A percentile compares a stretch with the other conserved stretches of the same genome.
Evolutionary conservation across 495 filamentous ascomycete species (phyloP).

Genomic region (Penicillium coffeae): DNA sequence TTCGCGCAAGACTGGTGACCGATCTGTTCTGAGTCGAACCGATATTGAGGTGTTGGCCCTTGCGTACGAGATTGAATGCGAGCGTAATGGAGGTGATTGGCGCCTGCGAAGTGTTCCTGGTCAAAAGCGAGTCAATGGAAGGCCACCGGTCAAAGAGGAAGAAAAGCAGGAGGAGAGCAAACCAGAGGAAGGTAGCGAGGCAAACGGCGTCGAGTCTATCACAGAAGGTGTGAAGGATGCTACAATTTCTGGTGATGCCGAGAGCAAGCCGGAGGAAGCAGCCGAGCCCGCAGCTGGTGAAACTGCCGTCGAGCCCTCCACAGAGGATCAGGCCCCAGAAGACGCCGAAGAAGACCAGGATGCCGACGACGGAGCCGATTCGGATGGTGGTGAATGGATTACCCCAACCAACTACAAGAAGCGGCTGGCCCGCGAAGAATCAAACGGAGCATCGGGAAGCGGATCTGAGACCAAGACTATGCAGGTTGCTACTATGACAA

Average conservation of each 20-base stretch:
- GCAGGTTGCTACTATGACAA: conserved; percentile 82
- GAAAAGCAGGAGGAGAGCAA: conserved; percentile 21
- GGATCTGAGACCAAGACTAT: conserved; percentile 58
- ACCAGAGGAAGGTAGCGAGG: conserved; percentile 23
- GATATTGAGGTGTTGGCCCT: conserved; percentile 88
- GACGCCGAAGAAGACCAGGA: conserved; percentile 31
- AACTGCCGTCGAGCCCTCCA: not conserved
- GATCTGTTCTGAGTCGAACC: conserved; percentile 75
- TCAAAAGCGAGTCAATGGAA: conserved; percentile 72
- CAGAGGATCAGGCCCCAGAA: conserved; percentile 9
- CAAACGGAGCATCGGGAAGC: conserved; percentile 27
- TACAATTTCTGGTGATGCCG: conserved; percentile 16
- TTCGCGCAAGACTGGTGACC: conserved; percentile 84
- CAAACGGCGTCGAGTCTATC: conserved; percentile 28
- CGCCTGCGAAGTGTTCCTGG: conserved; percentile 70
- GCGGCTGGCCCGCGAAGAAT: conserved; percentile 65
- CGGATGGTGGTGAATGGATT: conserved; percentile 84
- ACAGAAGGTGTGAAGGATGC: conserved; percentile 25
- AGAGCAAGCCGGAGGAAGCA: conserved; percentile 15
- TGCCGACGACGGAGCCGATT: conserved; percentile 51
- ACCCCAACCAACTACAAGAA: conserved; percentile 89
- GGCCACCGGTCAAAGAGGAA: conserved; percentile 49
- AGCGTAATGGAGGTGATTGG: conserved; percentile 80
- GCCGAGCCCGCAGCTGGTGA: not conserved
- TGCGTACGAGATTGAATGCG: conserved; percentile 85